Base-by-base conservation (phyloP, 805 yeast species). In the Priceomyces medius region DNA sequence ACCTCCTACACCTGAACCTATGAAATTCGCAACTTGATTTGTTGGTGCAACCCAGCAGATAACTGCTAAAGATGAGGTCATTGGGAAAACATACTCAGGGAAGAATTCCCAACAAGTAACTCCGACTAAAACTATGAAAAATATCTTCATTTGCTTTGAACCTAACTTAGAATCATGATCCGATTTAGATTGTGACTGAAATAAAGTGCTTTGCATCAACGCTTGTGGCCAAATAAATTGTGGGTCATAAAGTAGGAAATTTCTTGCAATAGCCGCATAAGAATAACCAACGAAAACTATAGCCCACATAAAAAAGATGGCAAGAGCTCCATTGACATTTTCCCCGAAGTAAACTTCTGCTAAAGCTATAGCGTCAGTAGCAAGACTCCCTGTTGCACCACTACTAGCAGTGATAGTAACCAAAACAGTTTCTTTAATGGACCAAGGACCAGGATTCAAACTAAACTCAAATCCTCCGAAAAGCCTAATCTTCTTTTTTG, bases 391-490 rank as follows among this genome's bases (percentile, higher is more conserved):
- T 0, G 80, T 69, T 44, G 84, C 73, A 14, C 79, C 73, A 26
- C 74, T 66, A 20, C 74, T 74, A 2, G 80, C 80, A 1, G 80
- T 70, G 21, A 75, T 61, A 7, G 79, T 72, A 27, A 78, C 66
- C 62, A 81, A 42, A 24, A 77, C 73, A 7, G 80, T 68, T 49
- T 77, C 81, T 43, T 76, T 76, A 32, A 77, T 68, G 3, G 77
- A 59, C 80, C 80, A 77, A 0, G 81, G 80, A 2, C 79, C 76
- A 0, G 82, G 81, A 43, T 77, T 76, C 38, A 73, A 49, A 40
- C 61, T 60, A 34, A 55, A 46, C 19, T 45, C 40, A 4, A 63
- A 41, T 5, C 52, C 38, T 4, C 54, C 49, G 4, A 57, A 31
- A 4, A 50, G 9, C 10, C 38, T 39, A 6, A 65, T 42, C 10